These are phyloP conservation scores for Aspergillus biplanus DNA, from an alignment of 495 filamentous ascomycete genomes.

Conservation along the genomic window DNA sequence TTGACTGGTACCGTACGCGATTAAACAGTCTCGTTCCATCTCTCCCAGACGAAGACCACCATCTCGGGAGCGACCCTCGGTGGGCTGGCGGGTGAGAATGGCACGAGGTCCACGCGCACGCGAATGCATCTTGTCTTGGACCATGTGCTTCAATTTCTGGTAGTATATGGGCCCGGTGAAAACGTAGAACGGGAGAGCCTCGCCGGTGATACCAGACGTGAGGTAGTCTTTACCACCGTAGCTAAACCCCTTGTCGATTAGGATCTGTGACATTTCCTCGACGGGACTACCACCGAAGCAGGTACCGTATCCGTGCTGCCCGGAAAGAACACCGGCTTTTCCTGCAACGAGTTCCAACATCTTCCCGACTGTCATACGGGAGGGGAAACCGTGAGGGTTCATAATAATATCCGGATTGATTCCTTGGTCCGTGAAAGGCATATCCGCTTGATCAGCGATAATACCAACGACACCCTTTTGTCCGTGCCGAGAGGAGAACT, in stretches of 20 bases:
- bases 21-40: constrained; percentile 98
- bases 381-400: constrained; percentile 99
- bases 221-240: constrained; percentile 97
- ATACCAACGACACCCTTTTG: constrained; percentile 98
- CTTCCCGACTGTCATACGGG: constrained; percentile 99
- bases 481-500: constrained; percentile 97
- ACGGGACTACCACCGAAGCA: constrained; percentile 93
- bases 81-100: constrained; percentile 92
- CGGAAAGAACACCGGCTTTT: constrained; percentile 86
- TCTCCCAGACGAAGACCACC: constrained; percentile 94
- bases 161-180: constrained; percentile 99
- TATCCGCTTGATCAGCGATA: constrained; percentile 92
- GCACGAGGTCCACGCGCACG: constrained; percentile 87
- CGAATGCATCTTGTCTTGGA: constrained; percentile 99
- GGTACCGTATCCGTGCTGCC: constrained; percentile 85
- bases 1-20: constrained; percentile 93
- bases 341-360: constrained; percentile 94
- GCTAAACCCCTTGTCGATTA: constrained; percentile 87
- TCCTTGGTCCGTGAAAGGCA: constrained; percentile 93
- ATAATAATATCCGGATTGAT: constrained; percentile 98
- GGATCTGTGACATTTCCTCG: constrained; percentile 81
- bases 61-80: constrained; percentile 89
- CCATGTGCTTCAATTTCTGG: constrained; percentile 99
- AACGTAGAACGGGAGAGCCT: constrained; percentile 91
- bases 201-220: constrained; percentile 92